These are phyloP conservation scores for Clarireedia homoeocarpa DNA, from an alignment of 2,329 filamentous ascomycete species.

Conservation along the genomic window DNA sequence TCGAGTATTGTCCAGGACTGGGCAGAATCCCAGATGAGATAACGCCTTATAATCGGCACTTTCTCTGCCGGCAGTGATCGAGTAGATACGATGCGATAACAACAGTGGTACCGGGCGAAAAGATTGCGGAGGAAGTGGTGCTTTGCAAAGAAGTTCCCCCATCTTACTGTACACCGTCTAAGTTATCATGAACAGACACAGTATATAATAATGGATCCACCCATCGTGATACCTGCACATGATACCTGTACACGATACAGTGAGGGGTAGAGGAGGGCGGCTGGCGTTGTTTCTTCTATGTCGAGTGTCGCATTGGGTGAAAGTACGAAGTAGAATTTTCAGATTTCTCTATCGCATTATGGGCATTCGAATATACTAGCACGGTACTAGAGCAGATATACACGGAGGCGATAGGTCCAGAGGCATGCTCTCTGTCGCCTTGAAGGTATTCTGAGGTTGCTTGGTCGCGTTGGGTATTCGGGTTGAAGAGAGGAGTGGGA, in stretches of 20 bases:
- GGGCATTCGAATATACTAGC: too few species aligned
- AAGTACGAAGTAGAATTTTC: too few species aligned
- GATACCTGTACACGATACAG: too few species aligned
- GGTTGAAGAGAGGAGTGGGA: too few species aligned
- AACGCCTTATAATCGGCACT: slow-evolving; percentile 2
- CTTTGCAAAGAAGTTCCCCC: neutral
- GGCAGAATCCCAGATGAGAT: neutral
- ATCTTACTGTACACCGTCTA: neutral
- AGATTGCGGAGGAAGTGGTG: neutral
- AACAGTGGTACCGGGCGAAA: neutral
- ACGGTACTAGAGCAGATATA: too few species aligned
- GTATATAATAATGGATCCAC: neutral
- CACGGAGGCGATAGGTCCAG: too few species aligned
- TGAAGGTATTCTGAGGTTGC: too few species aligned
- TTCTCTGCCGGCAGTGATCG: neutral
- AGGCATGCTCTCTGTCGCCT: too few species aligned
- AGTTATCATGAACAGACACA: neutral
- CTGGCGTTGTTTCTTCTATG: neutral
- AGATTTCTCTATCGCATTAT: too few species aligned
- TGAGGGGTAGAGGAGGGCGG: too few species aligned
- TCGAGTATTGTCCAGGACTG: neutral
- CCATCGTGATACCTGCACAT: neutral
- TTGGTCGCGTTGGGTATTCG: too few species aligned
- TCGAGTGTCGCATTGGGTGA: neutral
- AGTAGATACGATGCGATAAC: slow-evolving; percentile 1